These are phyloP conservation scores for Knoxia roxburghii DNA, from an alignment of 257 asterid species.

Conservation along the genomic window DNA sequence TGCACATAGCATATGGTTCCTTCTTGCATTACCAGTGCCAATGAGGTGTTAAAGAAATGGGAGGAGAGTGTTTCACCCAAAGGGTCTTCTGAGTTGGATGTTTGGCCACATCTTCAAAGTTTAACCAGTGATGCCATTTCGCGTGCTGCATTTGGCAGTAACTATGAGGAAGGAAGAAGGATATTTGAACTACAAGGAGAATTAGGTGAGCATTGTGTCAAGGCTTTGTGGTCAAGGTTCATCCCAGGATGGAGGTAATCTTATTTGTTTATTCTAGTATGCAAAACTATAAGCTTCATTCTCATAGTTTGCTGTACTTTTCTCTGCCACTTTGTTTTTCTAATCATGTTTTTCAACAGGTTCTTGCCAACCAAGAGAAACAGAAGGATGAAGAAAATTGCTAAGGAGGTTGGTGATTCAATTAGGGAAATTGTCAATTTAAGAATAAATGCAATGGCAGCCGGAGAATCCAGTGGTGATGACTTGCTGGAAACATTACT, in stretches of 20 bases:
- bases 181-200: slow-evolving; percentile 20
- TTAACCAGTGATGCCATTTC: slow-evolving; percentile 19
- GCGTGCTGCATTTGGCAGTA: slow-evolving; percentile 23
- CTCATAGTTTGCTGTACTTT: background rate
- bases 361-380: slow-evolving; percentile 30
- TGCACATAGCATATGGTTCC: slow-evolving; percentile 19
- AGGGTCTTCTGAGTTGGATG: slow-evolving; percentile 17
- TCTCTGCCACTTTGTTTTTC: too few relatives aligned
- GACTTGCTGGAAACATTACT: slow-evolving; percentile 34
- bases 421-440: slow-evolving; percentile 17
- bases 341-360: slow-evolving; percentile 7
- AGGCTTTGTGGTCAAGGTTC: slow-evolving; percentile 1
- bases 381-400: slow-evolving; percentile 29
- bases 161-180: slow-evolving; percentile 20
- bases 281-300: background rate
- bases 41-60: slow-evolving; percentile 18
- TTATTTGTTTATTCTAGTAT: background rate
- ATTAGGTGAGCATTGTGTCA: slow-evolving; percentile 9
- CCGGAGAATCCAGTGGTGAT: slow-evolving; percentile 17
- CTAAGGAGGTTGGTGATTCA: slow-evolving; percentile 18
- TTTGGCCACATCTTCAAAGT: slow-evolving; percentile 21
- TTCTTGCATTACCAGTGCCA: slow-evolving; percentile 10
- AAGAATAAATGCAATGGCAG: slow-evolving; percentile 17
- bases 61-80: slow-evolving; percentile 6
- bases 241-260: slow-evolving; percentile 22